A percentile compares a stretch with the other conserved stretches of the same genome.
Evolutionary conservation across 305 asterid genomes (phyloP).

Genomic region (Fraxinus sp.): DNA sequence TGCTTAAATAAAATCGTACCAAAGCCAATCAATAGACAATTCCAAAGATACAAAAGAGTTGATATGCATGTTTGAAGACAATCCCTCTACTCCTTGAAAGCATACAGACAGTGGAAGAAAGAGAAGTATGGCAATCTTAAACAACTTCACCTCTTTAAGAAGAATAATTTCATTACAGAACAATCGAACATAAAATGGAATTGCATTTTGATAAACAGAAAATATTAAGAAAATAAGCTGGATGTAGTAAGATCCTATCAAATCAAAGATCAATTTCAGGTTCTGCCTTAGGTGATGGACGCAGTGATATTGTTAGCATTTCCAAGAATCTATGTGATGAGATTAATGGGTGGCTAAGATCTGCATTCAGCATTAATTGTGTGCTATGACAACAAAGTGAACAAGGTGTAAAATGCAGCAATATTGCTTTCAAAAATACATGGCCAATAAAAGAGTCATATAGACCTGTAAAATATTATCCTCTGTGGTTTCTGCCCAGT

Average conservation of each 20-base stretch:
- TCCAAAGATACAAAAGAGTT: background rate
- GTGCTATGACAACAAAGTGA: background rate
- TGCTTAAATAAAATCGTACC: background rate
- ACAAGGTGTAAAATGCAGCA: background rate
- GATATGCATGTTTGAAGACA: background rate
- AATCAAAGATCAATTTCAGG: background rate
- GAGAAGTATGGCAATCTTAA: background rate
- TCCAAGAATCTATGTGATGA: background rate
- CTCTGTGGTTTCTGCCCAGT: slow-evolving; percentile 99
- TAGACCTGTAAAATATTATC: slow-evolving; percentile 91
- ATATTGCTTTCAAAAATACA: background rate
- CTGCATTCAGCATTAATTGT: background rate
- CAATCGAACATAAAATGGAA: background rate
- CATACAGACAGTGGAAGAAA: background rate
- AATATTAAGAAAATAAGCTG: background rate
- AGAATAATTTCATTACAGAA: background rate
- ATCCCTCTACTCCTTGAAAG: background rate
- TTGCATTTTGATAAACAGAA: background rate
- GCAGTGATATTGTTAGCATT: background rate
- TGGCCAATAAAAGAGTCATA: background rate
- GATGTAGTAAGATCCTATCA: background rate
- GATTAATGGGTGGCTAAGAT: background rate
- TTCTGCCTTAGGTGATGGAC: background rate
- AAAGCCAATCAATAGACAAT: background rate
- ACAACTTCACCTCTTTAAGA: background rate